Conservation (phyloP, 2,329 filamentous ascomycete species). For the Cladophialophora yegresii region DNA sequence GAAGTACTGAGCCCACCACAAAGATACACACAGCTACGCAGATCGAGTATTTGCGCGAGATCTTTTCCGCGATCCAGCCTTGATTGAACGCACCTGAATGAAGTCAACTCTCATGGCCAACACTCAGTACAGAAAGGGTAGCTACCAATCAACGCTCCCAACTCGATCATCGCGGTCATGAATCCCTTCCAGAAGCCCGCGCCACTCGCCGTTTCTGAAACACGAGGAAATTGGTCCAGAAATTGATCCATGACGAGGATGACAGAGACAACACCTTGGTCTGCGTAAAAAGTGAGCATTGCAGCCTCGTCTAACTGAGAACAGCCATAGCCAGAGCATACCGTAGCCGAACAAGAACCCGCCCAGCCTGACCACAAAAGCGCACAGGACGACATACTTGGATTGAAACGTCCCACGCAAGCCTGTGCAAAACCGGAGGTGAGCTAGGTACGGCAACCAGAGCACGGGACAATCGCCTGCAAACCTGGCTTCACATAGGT, state of each 20-base stretch:
- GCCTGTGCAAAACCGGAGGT: conserved; percentile 36
- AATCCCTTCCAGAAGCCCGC: conserved; percentile 49
- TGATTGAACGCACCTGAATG: not conserved
- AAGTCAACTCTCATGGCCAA: not conserved
- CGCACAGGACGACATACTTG: conserved; percentile 55
- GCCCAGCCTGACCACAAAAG: conserved; percentile 54
- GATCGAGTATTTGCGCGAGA: not conserved
- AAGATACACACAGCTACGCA: conserved; percentile 55
- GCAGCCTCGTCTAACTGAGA: not conserved
- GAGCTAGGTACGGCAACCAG: not conserved
- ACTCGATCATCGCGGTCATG: conserved; percentile 58
- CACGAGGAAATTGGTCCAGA: conserved; percentile 48
- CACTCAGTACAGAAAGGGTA: conserved; percentile 46
- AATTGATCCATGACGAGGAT: conserved; percentile 58
- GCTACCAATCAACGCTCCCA: conserved; percentile 51
- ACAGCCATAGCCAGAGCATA: not conserved
- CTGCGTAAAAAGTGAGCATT: conserved; percentile 29
- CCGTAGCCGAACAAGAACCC: conserved; percentile 54
- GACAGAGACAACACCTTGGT: conserved; percentile 49
- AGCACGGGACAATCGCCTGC: not conserved
- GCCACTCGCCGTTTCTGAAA: conserved; percentile 44
- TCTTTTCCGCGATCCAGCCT: not conserved
- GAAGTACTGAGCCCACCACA: conserved; percentile 54
- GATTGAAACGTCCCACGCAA: conserved; percentile 53
- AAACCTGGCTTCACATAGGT: not conserved